Evolutionary conservation across 441 rosid species (phyloP), one percentile per base, ranked within the genome.

Genomic region (Gossypium schwendimanii): DNA sequence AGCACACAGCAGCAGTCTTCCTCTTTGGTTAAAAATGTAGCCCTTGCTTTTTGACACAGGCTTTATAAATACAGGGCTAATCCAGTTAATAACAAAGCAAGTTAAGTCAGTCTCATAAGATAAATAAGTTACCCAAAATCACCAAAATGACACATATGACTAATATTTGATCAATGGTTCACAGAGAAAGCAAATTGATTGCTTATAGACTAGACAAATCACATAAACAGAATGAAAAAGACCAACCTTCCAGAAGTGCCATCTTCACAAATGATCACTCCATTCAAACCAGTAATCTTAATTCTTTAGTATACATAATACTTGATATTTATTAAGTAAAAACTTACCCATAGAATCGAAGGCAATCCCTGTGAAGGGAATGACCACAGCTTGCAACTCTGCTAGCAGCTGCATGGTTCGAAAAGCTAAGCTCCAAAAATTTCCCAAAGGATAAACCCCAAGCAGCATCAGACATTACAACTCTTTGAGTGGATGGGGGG

Each of bases 301-400:
- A 39, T 21, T 28, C 44, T 71, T 61, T 26, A 62, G 15, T 17
- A 63, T 6, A n/a, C 2, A 7, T 62, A 23, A 20, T 41, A 63
- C 76, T 14, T 39, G 45, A 62, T 21, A 23, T 71, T 64, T 41
- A 44, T 44, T 24, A 73, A 9, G 74, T 59, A 68, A 78, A 71
- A 71, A 41, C 75, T 75, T 88, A 88, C 96, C 96, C 91, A 80
- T 90, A 90, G 81, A 90, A 90, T 72, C 93, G 93, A 76, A 90
- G 90, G 79, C 96, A 90, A 75, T 90, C 96, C 79, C 96, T 84
- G 75, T 90, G 93, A 83, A 90, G 96, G 47, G 96, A 90, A 81
- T 90, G 96, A 54, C 96, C 93, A 52, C 93, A 90, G 76, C 87
- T 88, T 47, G 96, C 96, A 61, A 90, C 96, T 83, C 96, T 84